Percentiles rank a stretch among this genome's conserved stretches.
Evolutionary conservation across 176 grass and related monocot genomes (phyloP).

Genomic region (Carex parvula): DNA sequence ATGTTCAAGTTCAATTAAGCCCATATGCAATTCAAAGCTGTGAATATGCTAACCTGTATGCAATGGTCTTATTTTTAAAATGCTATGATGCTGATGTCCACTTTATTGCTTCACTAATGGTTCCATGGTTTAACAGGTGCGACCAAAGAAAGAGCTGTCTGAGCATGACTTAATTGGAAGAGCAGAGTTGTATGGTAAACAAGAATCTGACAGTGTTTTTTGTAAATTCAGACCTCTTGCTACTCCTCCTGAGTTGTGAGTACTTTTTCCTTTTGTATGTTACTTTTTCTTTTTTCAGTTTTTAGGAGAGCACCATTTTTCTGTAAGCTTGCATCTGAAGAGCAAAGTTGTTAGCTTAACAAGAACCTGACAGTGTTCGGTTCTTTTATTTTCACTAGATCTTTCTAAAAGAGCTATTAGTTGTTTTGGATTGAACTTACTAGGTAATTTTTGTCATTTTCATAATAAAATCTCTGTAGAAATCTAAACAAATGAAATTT

Average conservation of each 20-base stretch:
- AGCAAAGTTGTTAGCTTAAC: not conserved
- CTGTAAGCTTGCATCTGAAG: not conserved
- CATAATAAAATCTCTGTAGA: not conserved
- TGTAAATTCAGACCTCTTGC: constrained; percentile 83
- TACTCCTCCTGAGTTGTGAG: constrained; percentile 59
- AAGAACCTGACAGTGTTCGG: not conserved
- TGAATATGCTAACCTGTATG: not conserved
- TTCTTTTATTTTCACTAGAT: not conserved
- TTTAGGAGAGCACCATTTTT: not conserved
- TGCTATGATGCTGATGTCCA: not conserved
- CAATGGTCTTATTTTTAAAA: not conserved
- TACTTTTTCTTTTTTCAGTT: not conserved
- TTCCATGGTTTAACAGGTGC: constrained; percentile 40
- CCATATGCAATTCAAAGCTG: not conserved
- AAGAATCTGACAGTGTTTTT: constrained; percentile 62
- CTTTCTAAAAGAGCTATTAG: not conserved
- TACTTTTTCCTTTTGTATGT: not conserved
- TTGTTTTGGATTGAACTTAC: not conserved
- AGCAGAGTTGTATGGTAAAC: constrained; percentile 55
- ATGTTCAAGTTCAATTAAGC: not conserved
- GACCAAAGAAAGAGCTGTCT: constrained; percentile 49
- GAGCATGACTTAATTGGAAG: constrained; percentile 75
- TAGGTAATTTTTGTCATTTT: not conserved
- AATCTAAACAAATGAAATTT: not conserved
- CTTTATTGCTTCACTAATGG: not conserved